phyloP scores from a whole-genome alignment of 2,329 filamentous ascomycete species.

The Trichoderma arundinaceum region DNA sequence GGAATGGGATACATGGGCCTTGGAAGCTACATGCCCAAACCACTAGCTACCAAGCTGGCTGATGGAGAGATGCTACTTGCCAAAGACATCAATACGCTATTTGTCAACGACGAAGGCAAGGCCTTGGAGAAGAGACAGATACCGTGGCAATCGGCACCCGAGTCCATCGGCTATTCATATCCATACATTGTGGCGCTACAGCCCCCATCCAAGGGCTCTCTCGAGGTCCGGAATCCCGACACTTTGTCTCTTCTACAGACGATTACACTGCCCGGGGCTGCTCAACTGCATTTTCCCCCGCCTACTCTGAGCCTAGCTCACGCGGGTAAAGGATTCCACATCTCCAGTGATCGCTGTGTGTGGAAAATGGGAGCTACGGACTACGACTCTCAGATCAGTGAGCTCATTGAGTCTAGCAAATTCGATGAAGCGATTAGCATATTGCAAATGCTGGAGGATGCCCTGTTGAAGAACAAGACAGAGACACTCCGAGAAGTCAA shows the following conservation, averaged over 20 bases:
- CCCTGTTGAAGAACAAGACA: slow-evolving; percentile 80
- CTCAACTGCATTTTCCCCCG: slow-evolving; percentile 86
- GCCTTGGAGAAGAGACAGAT: slow-evolving; percentile 83
- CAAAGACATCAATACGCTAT: slow-evolving; percentile 96
- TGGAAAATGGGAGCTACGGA: slow-evolving; percentile 96
- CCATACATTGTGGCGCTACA: slow-evolving; percentile 91
- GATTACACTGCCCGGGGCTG: slow-evolving; percentile 80
- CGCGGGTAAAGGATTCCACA: slow-evolving; percentile 93
- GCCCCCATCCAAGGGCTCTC: slow-evolving; percentile 76
- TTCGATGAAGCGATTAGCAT: slow-evolving; percentile 94
- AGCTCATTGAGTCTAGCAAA: slow-evolving; percentile 73
- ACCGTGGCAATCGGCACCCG: slow-evolving; percentile 88
- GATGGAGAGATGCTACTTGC: slow-evolving; percentile 89
- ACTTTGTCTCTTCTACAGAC: slow-evolving; percentile 89
- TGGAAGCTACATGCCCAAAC: slow-evolving; percentile 88
- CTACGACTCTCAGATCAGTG: slow-evolving; percentile 87
- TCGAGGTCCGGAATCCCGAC: slow-evolving; percentile 92
- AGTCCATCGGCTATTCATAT: slow-evolving; percentile 94
- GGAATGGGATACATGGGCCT: slow-evolving; percentile 98
- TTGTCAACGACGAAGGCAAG: slow-evolving; percentile 84
- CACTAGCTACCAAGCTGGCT: slow-evolving; percentile 79
- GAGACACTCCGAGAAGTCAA: slow-evolving; percentile 83
- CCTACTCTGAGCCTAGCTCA: slow-evolving; percentile 94
- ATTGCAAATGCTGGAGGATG: slow-evolving; percentile 88
- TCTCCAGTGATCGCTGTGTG: slow-evolving; percentile 86